These are phyloP conservation scores for Melanogaster broomeanus DNA, from an alignment of 768 basidiomycete genomes.

Conservation along the genomic window DNA sequence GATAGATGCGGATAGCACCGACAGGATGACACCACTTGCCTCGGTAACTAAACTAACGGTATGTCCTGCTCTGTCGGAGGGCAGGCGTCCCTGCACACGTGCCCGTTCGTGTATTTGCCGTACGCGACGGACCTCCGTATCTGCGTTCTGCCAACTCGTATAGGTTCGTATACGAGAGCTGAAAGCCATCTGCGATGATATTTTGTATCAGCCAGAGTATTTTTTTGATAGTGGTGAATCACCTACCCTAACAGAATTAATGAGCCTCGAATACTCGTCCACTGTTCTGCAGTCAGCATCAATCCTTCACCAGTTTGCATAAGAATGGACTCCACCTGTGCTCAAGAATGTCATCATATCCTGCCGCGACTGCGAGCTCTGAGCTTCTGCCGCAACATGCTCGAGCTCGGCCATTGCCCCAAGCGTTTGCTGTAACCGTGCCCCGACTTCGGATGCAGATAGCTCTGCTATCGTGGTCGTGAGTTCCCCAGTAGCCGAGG, in stretches of 20 bases:
- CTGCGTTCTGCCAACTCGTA: conserved; percentile 77
- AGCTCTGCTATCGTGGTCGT: conserved; percentile 70
- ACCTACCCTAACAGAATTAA: conserved; percentile 81
- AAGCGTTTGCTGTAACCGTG: conserved; percentile 70
- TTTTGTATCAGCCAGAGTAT: not conserved
- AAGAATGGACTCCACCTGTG: conserved; percentile 48
- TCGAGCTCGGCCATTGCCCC: conserved; percentile 74
- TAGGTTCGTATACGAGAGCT: conserved; percentile 83
- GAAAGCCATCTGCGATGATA: conserved; percentile 72
- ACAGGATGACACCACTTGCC: conserved; percentile 41
- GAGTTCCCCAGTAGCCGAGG: conserved; percentile 76
- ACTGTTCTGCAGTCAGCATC: conserved; percentile 36
- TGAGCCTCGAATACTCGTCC: conserved; percentile 93
- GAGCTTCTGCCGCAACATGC: conserved; percentile 69
- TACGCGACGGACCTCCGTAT: conserved; percentile 70
- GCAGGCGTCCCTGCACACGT: conserved; percentile 72
- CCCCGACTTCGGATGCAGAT: conserved; percentile 73
- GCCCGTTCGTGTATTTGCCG: conserved; percentile 82
- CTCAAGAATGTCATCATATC: conserved; percentile 82
- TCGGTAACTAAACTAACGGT: conserved; percentile 83
- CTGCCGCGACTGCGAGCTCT: conserved; percentile 73
- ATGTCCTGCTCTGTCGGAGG: conserved; percentile 67
- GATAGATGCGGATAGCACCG: not conserved
- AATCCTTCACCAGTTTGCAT: not conserved
- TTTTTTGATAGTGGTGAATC: not conserved